phyloP scores from a whole-genome alignment of 495 filamentous ascomycete genomes.

The Melanomma pulvis-pyrius region DNA sequence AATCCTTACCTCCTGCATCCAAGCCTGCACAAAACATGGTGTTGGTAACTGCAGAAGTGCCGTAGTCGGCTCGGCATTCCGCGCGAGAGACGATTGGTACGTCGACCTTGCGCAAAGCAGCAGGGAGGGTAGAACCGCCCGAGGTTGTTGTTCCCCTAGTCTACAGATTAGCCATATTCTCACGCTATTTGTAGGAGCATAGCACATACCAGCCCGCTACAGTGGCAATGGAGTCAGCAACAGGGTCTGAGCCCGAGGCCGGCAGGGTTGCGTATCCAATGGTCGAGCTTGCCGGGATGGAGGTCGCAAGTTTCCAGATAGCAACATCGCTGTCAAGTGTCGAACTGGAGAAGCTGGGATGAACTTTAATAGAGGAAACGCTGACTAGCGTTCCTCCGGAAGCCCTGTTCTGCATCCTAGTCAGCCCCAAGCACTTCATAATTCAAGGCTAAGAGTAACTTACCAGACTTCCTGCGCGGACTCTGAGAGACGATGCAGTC shows the following conservation, averaged over 20 bases:
- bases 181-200: neutral
- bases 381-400: slow-evolving; percentile 1
- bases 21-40: slow-evolving; percentile 12
- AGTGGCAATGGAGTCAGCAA: slow-evolving; percentile 9
- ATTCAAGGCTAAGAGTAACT: neutral
- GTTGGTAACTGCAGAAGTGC: neutral
- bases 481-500: neutral
- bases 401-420: neutral
- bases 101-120: slow-evolving; percentile 7
- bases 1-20: slow-evolving; percentile 16
- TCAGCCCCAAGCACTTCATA: neutral
- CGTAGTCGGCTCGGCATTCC: slow-evolving; percentile 8
- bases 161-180: neutral
- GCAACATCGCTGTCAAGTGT: slow-evolving; percentile 12
- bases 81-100: slow-evolving; percentile 18
- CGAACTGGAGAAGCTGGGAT: slow-evolving; percentile 8
- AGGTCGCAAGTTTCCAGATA: slow-evolving; percentile 10
- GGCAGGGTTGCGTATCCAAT: slow-evolving; percentile 5
- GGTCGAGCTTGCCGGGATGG: slow-evolving; percentile 18
- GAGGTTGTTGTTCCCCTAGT: slow-evolving; percentile 1
- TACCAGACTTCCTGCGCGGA: slow-evolving; percentile 17
- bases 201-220: slow-evolving; percentile 11
- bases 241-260: slow-evolving; percentile 5
- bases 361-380: slow-evolving; percentile 4
- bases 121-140: neutral